Evolutionary conservation across 192 early-diverging fungal species (phyloP).

Genomic region (Coemansia sp.): DNA sequence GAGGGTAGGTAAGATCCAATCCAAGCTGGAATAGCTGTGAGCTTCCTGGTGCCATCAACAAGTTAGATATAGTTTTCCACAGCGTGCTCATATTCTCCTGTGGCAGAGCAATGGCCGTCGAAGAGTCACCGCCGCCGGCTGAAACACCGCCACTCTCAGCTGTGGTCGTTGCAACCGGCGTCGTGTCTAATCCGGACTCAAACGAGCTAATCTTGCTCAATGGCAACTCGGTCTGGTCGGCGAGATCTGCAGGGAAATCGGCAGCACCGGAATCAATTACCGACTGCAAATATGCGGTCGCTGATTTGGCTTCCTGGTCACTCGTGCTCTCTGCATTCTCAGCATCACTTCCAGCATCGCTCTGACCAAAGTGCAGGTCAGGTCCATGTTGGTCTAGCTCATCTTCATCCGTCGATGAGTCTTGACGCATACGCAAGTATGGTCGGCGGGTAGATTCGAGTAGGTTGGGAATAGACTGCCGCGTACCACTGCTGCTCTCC

Average conservation of each 20-base stretch:
- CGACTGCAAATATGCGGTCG: conserved; percentile 20
- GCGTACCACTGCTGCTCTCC: conserved; percentile 6
- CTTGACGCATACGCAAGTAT: conserved; percentile 7
- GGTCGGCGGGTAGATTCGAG: conserved; percentile 23
- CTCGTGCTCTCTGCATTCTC: conserved; percentile 13
- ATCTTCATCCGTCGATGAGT: conserved; percentile 39
- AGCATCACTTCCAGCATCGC: conserved; percentile 37
- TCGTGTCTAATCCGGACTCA: conserved; percentile 17
- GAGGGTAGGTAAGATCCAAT: conserved; percentile 45
- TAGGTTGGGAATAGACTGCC: conserved; percentile 9
- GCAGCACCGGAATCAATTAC: conserved; percentile 11
- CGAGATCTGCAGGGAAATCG: background rate
- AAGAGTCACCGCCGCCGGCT: conserved; percentile 11
- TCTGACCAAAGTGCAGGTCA: conserved; percentile 46
- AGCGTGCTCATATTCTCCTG: conserved; percentile 36
- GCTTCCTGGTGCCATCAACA: conserved; percentile 31
- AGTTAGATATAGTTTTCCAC: conserved; percentile 42
- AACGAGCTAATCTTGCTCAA: conserved; percentile 26
- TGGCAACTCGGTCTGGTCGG: conserved; percentile 5
- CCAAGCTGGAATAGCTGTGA: conserved; percentile 47
- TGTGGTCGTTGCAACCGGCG: background rate
- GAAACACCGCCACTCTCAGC: conserved; percentile 3
- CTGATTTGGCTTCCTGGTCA: conserved; percentile 15
- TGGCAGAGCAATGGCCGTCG: conserved; percentile 9
- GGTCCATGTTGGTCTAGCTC: conserved; percentile 38